Conservation (phyloP, 306 rosid species). For the Cercis canadensis region DNA sequence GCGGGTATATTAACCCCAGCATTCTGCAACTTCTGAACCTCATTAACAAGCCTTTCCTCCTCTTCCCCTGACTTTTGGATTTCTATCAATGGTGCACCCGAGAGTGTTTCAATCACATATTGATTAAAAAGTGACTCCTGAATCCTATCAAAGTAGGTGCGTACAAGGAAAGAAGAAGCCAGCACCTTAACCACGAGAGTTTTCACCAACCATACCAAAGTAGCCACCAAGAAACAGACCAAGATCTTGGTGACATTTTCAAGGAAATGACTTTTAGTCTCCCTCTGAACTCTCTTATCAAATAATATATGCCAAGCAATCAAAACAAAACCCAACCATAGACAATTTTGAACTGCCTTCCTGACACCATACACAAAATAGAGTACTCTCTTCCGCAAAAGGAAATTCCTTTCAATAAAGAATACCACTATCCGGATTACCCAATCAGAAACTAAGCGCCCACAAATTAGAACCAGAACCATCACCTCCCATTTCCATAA, state of each 20-base stretch:
- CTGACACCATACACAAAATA: constrained; percentile 85
- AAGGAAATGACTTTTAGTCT: constrained; percentile 36
- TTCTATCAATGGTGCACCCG: constrained; percentile 56
- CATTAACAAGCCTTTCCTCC: constrained; percentile 50
- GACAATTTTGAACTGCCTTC: constrained; percentile 73
- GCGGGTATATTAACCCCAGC: constrained; percentile 59
- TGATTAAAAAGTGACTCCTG: constrained; percentile 83
- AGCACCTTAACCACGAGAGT: constrained; percentile 79
- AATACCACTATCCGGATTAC: constrained; percentile 60
- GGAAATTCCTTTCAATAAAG: constrained; percentile 75
- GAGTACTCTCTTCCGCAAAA: constrained; percentile 70
- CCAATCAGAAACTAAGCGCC: constrained; percentile 89
- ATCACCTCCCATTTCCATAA: constrained; percentile 91
- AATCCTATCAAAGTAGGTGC: constrained; percentile 84
- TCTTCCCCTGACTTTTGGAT: constrained; percentile 49
- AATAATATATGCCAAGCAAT: constrained; percentile 72
- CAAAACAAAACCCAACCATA: constrained; percentile 86
- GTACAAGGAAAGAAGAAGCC: constrained; percentile 85
- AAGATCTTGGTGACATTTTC: constrained; percentile 58
- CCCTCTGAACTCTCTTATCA: constrained; percentile 49
- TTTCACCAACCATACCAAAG: constrained; percentile 76
- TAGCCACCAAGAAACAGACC: constrained; percentile 71
- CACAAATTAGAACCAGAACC: constrained; percentile 75
- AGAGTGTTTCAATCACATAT: constrained; percentile 73
- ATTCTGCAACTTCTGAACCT: constrained; percentile 52